A percentile compares a stretch with the other conserved stretches of the same genome.
phyloP scores from a whole-genome alignment of 2,329 filamentous ascomycete species.

The Sclerotinia glacialis region DNA sequence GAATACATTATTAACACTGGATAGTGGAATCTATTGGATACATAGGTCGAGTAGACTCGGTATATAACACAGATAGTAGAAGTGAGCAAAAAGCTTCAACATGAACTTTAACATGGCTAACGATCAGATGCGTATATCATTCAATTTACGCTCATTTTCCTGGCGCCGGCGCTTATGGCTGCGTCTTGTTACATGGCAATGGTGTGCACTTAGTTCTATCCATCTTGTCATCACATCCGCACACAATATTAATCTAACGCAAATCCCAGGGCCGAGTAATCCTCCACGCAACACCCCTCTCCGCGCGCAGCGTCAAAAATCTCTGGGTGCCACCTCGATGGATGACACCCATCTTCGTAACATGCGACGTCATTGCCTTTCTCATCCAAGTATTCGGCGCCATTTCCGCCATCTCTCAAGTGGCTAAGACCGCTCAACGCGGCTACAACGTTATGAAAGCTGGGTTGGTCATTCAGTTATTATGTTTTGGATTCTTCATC shows the following conservation, averaged over 20 bases:
- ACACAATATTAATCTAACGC: background rate
- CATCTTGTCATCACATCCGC: background rate
- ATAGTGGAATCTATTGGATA: constrained; percentile 23
- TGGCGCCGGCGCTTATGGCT: constrained; percentile 50
- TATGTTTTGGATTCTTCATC: constrained; percentile 45
- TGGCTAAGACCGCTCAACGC: constrained; percentile 43
- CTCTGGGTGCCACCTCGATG: constrained; percentile 43
- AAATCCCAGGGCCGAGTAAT: constrained; percentile 44
- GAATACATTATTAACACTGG: background rate
- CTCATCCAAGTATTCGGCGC: constrained; percentile 47
- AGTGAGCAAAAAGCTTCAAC: background rate
- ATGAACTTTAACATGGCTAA: background rate
- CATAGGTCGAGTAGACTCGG: constrained; percentile 16
- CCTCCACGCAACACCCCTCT: constrained; percentile 40
- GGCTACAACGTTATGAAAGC: constrained; percentile 45
- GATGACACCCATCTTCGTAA: constrained; percentile 48
- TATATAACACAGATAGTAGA: constrained; percentile 1
- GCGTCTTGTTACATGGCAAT: constrained; percentile 50
- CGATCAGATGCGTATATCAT: constrained; percentile 35
- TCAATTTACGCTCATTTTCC: constrained; percentile 44
- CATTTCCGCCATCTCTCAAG: constrained; percentile 43
- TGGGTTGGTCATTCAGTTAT: constrained; percentile 44
- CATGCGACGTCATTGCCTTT: constrained; percentile 46
- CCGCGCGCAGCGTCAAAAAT: constrained; percentile 39
- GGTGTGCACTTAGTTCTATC: constrained; percentile 26